phyloP scores from a whole-genome alignment of 225 moss, liverwort and hornwort genomes.

The Marchantia paleacea region DNA sequence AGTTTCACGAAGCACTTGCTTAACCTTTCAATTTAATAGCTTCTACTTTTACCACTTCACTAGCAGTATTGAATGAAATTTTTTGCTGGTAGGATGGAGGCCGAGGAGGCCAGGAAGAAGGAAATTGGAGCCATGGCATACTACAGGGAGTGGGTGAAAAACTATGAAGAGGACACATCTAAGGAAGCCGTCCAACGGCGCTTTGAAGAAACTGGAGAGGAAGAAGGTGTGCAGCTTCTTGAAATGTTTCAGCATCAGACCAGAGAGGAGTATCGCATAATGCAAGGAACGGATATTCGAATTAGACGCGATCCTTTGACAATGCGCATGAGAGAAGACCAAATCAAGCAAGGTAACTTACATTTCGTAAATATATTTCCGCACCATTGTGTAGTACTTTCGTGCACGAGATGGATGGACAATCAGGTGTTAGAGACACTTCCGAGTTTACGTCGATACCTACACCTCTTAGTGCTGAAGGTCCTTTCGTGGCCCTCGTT shows the following conservation, averaged over 20 bases:
- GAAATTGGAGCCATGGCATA: constrained; percentile 72
- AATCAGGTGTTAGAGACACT: too few relatives aligned
- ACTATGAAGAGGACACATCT: constrained; percentile 61
- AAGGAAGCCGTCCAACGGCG: constrained; percentile 57
- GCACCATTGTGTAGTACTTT: not conserved
- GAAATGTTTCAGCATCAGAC: constrained; percentile 84
- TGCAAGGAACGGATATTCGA: constrained; percentile 90
- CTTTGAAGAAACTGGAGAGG: constrained; percentile 58
- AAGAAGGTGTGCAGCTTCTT: constrained; percentile 71
- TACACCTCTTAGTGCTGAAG: too few relatives aligned
- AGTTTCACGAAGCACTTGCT: not conserved
- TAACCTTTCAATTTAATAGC: not conserved
- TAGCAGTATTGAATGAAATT: constrained; percentile 14
- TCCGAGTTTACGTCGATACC: too few relatives aligned
- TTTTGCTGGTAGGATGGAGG: constrained; percentile 51
- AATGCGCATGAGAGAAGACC: constrained; percentile 88
- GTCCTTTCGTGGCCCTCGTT: too few relatives aligned
- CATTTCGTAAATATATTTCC: too few relatives aligned
- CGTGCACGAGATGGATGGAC: not conserved
- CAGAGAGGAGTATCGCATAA: constrained; percentile 59
- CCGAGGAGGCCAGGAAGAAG: constrained; percentile 67
- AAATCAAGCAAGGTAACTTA: constrained; percentile 73
- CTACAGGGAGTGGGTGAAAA: constrained; percentile 90
- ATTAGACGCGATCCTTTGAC: constrained; percentile 79
- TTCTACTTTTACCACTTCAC: not conserved